Conservation (phyloP, 305 asterid species). For the Fraxinus xanthoxyloides region DNA sequence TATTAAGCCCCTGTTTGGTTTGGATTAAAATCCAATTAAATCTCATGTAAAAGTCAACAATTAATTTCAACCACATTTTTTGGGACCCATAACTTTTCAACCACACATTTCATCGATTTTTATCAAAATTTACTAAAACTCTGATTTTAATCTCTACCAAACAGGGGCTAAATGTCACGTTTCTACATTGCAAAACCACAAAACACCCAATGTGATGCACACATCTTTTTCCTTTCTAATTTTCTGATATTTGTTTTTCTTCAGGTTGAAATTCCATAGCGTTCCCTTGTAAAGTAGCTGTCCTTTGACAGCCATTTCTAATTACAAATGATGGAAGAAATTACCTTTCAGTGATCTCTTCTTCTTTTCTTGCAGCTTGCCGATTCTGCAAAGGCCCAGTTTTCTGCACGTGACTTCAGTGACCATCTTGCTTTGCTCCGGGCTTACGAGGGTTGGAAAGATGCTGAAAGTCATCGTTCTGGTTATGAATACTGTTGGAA, state of each 20-base stretch:
- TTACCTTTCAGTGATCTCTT: slow-evolving; percentile 17
- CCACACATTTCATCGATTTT: background rate
- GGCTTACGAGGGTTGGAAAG: slow-evolving; percentile 94
- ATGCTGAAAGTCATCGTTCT: slow-evolving; percentile 68
- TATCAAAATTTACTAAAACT: background rate
- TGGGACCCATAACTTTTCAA: background rate
- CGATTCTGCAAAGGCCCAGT: slow-evolving; percentile 90
- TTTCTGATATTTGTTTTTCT: background rate
- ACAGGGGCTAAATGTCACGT: background rate
- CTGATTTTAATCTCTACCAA: background rate
- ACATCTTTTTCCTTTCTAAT: background rate
- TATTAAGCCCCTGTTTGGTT: background rate
- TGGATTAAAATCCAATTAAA: background rate
- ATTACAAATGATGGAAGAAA: slow-evolving; percentile 11
- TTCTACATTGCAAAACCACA: background rate
- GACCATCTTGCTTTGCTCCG: slow-evolving; percentile 85
- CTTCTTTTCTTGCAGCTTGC: slow-evolving; percentile 68
- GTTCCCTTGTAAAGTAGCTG: background rate
- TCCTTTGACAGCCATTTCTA: slow-evolving; percentile 9
- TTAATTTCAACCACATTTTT: background rate
- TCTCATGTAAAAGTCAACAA: background rate
- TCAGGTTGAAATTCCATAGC: slow-evolving; percentile 1
- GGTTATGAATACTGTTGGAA: slow-evolving; percentile 89
- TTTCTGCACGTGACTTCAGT: slow-evolving; percentile 82
- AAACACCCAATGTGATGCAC: background rate